Base-by-base conservation (phyloP, 1,284 basidiomycete genomes). In the Cutaneotrichosporon dermatis region DNA sequence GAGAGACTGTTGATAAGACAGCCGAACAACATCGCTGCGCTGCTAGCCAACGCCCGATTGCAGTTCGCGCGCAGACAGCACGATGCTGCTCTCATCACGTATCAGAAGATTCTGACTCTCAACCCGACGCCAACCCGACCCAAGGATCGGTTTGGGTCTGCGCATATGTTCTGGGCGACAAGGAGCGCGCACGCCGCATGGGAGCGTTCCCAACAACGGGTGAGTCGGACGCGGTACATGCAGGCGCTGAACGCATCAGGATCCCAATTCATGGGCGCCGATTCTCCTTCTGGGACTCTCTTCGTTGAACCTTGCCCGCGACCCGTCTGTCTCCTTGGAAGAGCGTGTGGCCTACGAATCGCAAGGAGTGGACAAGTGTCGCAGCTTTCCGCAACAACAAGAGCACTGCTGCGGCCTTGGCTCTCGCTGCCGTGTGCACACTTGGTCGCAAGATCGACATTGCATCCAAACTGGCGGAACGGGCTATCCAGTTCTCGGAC, bases 101-200 rank as follows among this genome's bases (percentile, higher is more conserved):
- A 95, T 75, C 93, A 95, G 73, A 85, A 86, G 58, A 86, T 93
- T 11, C 82, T 97, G 12, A 80, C 83, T 46, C 82, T 90, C 48
- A 86, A 85, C 55, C 92, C 0, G 78, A 83, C 11, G 89, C 88
- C 79, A 83, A 25, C 94, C 93, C 0, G 93, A 97, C 74, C 93
- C 93, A 36, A 84, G 93, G 12, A 89, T 96, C 65, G 93, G 93
- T 13, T 90, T 97, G 42, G 94, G 94, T 96, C 8, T 95, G 93
- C 76, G 82, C 92, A 15, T 96, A 90, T 89, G 84, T 88, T 9
- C 81, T 95, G 76, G 88, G 88, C 57, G 85, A 93, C 68, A 86
- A 86, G 60, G 80, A 81, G 3, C 87, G 86, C 65, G 93, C 93
- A 0, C 85, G 83, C 83, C 36, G 93, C 92, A 0, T 97, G 94